Percentiles rank a stretch among this genome's conserved stretches.
phyloP scores from a whole-genome alignment of 1,139 yeast species.

The Pichia cactophila region DNA sequence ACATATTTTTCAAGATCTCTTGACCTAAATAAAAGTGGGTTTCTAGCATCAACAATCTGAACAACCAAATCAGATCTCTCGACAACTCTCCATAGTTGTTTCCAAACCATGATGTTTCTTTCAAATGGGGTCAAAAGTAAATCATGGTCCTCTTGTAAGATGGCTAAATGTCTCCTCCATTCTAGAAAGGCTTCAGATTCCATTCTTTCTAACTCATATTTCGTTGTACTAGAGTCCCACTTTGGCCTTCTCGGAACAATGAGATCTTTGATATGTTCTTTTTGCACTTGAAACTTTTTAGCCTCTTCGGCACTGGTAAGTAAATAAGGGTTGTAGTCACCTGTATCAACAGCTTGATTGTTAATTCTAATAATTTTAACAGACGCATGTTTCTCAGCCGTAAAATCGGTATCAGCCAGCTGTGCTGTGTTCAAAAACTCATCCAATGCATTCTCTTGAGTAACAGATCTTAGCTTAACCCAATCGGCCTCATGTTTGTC shows the following conservation, averaged over 20 bases:
- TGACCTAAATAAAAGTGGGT: constrained; percentile 85
- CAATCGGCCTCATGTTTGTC: constrained; percentile 79
- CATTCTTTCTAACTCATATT: constrained; percentile 71
- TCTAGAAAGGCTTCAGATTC: constrained; percentile 87
- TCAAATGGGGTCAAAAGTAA: constrained; percentile 92
- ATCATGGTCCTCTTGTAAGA: constrained; percentile 74
- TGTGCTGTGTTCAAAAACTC: constrained; percentile 94
- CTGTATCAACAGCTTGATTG: constrained; percentile 40
- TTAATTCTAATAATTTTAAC: constrained; percentile 80
- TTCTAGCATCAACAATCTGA: constrained; percentile 96
- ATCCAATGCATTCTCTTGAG: constrained; percentile 90
- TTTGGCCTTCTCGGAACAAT: constrained; percentile 93
- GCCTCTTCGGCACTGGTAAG: constrained; percentile 63
- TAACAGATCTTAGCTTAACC: constrained; percentile 87
- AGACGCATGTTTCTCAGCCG: constrained; percentile 80
- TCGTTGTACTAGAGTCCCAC: constrained; percentile 71
- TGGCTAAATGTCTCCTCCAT: constrained; percentile 89
- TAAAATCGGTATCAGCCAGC: constrained; percentile 91
- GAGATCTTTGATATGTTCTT: constrained; percentile 67
- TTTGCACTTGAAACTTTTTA: constrained; percentile 56
- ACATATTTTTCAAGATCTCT: constrained; percentile 84
- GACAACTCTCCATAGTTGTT: constrained; percentile 96
- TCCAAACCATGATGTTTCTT: constrained; percentile 96
- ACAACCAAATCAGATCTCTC: constrained; percentile 92
- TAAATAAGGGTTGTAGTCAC: constrained; percentile 36